Base-by-base conservation (phyloP, 108 stramenopile species). In the Nitzschia inconspicua region DNA sequence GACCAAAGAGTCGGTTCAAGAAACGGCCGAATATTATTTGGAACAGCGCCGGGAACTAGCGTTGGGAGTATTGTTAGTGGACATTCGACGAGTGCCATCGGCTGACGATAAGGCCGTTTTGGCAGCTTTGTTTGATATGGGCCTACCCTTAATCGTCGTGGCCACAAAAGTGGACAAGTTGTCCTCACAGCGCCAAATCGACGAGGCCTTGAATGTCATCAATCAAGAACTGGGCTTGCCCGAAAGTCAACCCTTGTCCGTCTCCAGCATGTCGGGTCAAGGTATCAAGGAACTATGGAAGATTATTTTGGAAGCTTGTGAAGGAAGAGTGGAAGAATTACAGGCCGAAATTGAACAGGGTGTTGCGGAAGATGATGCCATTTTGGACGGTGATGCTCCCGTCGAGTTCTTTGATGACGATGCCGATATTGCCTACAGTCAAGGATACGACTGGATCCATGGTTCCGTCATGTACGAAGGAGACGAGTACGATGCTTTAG, bases 131-230 rank as follows among this genome's bases (percentile, higher is more conserved):
- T 89, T 71, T 48, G 91, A 93, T 43, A 85, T 87, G 78, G 89
- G 86, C 1, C 65, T 91, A 2, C 85, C 91, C 27, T 63, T 95
- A 30, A 70, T 90, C 24, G 89, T 97, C 1, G 89, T 95, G 29
- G 94, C 93, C 14, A 94, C 93, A 19, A 91, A 97, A 61, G 69
- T 81, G 3, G 96, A 97, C 70, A 97, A 97, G 66, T 63, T 95
- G 16, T 76, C 76, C 18, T 34, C 58, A 37, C 36, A 47, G 4
- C 73, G 50, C 53, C 75, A 77, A 46, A 56, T 68, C 19, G 73
- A 72, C 43, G 25, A 74, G 6, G 59, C 75, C 24, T 60, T 89
- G 57, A 47, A 63, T 27, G 59, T 48, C 23, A 80, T 92, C 44
- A 70, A 76, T 31, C 55, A 78, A 7, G 83, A 76, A 48, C 49